Evolutionary conservation across 75 land plant genomes (phyloP).

Genomic region (Cryptomeria japonica): DNA sequence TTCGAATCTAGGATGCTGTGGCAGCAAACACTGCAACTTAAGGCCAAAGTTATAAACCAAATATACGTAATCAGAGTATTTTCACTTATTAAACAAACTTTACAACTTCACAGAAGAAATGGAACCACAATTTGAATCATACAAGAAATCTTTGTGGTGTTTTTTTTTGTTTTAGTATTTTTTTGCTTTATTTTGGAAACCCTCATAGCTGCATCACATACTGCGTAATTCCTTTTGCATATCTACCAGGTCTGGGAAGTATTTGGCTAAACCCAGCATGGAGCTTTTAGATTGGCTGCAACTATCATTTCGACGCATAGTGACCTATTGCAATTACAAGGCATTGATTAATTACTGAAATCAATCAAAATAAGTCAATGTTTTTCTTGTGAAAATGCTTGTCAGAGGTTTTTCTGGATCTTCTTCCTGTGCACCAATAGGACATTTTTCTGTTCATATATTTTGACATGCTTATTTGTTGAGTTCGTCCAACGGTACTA

Average conservation of each 20-base stretch:
- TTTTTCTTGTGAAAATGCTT: neutral
- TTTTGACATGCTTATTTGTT: no score
- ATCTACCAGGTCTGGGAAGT: neutral
- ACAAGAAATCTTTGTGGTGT: no score
- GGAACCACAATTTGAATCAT: no score
- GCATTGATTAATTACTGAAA: neutral
- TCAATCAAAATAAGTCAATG: neutral
- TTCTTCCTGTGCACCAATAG: neutral
- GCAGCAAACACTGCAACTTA: no score
- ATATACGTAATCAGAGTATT: neutral
- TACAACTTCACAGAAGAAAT: no score
- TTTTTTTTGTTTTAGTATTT: no score
- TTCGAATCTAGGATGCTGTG: no score
- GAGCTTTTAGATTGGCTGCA: neutral
- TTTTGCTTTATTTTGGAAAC: no score
- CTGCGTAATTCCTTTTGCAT: neutral
- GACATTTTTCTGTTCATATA: neutral
- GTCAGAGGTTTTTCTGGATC: neutral
- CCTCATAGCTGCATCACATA: neutral
- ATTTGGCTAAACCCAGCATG: neutral
- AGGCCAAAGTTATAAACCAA: neutral
- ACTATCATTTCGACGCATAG: neutral
- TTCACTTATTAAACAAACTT: no score
- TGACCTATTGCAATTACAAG: neutral
- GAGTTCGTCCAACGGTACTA: no score